These are phyloP conservation scores for Phytophthora melonis DNA, from an alignment of 352 stramenopile genomes.

Conservation along the genomic window DNA sequence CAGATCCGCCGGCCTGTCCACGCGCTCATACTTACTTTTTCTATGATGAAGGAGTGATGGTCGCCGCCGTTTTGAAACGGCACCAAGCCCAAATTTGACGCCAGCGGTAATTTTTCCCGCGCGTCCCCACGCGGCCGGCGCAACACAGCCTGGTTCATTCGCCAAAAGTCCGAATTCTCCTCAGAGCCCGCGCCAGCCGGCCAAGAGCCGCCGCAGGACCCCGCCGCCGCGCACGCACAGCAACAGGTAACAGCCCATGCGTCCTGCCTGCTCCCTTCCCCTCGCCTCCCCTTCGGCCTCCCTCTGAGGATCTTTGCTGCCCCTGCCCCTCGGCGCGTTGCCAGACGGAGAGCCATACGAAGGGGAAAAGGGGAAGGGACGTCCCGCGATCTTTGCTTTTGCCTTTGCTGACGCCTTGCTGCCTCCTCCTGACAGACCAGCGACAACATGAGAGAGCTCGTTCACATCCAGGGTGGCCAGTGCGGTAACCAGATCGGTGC, in stretches of 20 bases:
- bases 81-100: conserved; percentile 39
- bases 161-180: conserved; percentile 85
- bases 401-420: conserved; percentile 19
- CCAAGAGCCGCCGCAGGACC: conserved; percentile 63
- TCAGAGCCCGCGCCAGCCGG: conserved; percentile 78
- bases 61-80: conserved; percentile 36
- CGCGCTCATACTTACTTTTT: conserved; percentile 12
- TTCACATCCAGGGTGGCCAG: conserved; percentile 98
- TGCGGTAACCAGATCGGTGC: conserved; percentile 99
- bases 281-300: not conserved
- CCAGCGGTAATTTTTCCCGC: conserved; percentile 36
- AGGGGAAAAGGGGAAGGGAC: conserved; percentile 28
- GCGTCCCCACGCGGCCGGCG: conserved; percentile 28
- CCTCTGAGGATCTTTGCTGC: not conserved
- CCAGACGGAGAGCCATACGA: conserved; percentile 24
- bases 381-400: conserved; percentile 30
- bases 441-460: conserved; percentile 94
- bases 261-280: not conserved
- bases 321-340: conserved; percentile 1
- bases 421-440: conserved; percentile 36
- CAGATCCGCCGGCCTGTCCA: conserved; percentile 16
- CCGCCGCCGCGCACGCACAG: conserved; percentile 40
- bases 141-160: conserved; percentile 75
- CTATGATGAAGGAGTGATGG: conserved; percentile 35
- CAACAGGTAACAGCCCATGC: conserved; percentile 48